phyloP scores from a whole-genome alignment of 495 filamentous ascomycete genomes.

The Hypoxylon lienhwacheense region DNA sequence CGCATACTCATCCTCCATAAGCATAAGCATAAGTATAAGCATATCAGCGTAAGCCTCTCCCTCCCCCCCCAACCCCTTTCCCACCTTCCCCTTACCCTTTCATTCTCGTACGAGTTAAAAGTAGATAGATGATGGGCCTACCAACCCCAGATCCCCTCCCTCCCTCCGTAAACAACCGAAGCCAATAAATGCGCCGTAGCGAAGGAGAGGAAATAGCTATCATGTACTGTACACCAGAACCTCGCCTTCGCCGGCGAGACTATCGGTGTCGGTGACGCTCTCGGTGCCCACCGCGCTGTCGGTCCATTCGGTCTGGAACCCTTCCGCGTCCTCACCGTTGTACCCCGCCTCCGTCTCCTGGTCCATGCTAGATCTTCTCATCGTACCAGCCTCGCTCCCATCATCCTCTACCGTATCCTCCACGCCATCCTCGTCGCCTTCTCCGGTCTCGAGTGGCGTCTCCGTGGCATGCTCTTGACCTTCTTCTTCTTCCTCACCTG shows the following conservation, averaged over 20 bases:
- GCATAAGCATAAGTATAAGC: background rate
- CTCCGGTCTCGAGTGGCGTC: conserved; percentile 10
- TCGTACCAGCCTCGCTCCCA: conserved; percentile 43
- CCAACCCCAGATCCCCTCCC: conserved; percentile 1
- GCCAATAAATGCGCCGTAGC: too few species aligned
- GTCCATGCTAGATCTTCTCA: conserved; percentile 60
- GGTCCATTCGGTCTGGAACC: conserved; percentile 43
- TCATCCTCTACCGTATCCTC: conserved; percentile 10
- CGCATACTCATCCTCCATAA: conserved; percentile 10
- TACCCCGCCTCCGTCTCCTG: conserved; percentile 48
- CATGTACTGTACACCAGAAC: conserved; percentile 23
- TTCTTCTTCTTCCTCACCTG: conserved; percentile 19
- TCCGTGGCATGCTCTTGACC: conserved; percentile 22
- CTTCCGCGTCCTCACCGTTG: conserved; percentile 35
- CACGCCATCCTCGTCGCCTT: conserved; percentile 24
- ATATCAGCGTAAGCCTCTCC: too few species aligned
- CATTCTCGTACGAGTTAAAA: too few species aligned
- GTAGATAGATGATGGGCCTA: too few species aligned
- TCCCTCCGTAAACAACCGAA: too few species aligned
- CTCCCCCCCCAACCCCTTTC: background rate
- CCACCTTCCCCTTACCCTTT: too few species aligned
- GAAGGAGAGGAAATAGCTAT: too few species aligned
- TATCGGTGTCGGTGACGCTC: conserved; percentile 32
- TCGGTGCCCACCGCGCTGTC: conserved; percentile 16
- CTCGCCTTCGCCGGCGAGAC: conserved; percentile 33